Conservation (phyloP, 1,284 basidiomycete species). For the Ustilago nuda region DNA sequence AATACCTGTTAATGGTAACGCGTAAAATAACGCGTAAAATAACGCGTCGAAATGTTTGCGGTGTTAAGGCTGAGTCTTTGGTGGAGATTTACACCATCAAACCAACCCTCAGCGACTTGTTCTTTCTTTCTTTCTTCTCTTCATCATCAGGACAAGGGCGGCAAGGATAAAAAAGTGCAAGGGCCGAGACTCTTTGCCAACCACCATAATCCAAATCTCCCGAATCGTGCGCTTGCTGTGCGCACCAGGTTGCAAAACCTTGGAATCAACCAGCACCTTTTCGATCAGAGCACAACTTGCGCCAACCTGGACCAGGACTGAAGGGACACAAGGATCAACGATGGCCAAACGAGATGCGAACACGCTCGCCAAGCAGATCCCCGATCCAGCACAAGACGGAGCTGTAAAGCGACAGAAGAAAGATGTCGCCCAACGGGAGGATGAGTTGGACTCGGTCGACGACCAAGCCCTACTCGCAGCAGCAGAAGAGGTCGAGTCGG, state of each 20-base stretch:
- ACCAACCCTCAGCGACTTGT: neutral
- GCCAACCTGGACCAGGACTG: neutral
- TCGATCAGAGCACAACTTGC: neutral
- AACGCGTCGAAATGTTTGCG: neutral
- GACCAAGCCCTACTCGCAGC: slow-evolving; percentile 57
- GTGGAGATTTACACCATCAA: neutral
- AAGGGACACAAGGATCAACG: neutral
- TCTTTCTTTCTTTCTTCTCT: neutral
- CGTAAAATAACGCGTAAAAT: neutral
- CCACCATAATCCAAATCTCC: neutral
- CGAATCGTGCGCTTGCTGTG: slow-evolving; percentile 9
- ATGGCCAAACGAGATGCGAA: slow-evolving; percentile 44
- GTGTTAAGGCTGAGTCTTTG: neutral
- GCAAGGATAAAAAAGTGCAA: neutral
- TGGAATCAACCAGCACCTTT: too few species aligned
- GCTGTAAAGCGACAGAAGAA: slow-evolving; percentile 17
- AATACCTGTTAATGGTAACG: neutral
- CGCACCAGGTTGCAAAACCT: neutral
- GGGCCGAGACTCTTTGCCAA: neutral
- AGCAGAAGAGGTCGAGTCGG: slow-evolving; percentile 44
- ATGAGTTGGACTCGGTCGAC: slow-evolving; percentile 55
- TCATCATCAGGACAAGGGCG: neutral
- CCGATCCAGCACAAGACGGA: neutral
- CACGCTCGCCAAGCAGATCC: slow-evolving; percentile 14
- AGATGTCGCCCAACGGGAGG: slow-evolving; percentile 2